Evolutionary conservation across 192 early-diverging fungal species (phyloP), one percentile per base, ranked within the genome.

Genomic region (Rhizoclosmatium sp.): DNA sequence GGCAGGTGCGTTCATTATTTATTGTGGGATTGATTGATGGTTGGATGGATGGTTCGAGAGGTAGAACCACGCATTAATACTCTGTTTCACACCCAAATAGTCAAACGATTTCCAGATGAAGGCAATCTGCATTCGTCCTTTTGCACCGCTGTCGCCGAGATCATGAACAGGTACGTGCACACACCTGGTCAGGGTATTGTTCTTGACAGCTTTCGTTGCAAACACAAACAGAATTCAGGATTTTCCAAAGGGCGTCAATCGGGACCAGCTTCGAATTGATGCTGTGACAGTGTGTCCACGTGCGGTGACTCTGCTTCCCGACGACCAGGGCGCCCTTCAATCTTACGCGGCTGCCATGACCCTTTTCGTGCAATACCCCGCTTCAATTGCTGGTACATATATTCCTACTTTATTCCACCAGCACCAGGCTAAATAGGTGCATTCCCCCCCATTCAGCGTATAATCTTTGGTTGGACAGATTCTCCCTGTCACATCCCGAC

Each of bases 161-260:
- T 71, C 47, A 12, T 71, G 16, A 39, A 56, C 39, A 46, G 51
- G 51, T 16, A 54, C 5, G 51, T 54, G 16, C 5, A 54, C 31
- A 31, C 31, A 31, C 31, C 31, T 31, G 31, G 31, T 31, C 31
- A 31, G 31, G 31, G 31, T 31, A 31, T 54, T 54, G 51, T 54
- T 54, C 51, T 54, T 54, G 5, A 7, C 51, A 16, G 5, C 51
- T 54, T 7, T 7, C 51, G 51, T 54, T 54, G 5, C 51, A 12
- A 54, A 54, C 9, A 54, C 51, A 12, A 54, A 54, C 51, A 71
- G 69, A 71, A 46, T 49, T 49, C 65, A 54, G 47, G 75, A 76
- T 23, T 76, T 66, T 46, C 21, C 42, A 39, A 39, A 67, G 31
- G 31, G 31, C 64, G 62, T 46, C 1, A 42, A 65, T 3, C 19